Conservation (phyloP, 768 basidiomycete species). For the Lactarius evosmus region DNA sequence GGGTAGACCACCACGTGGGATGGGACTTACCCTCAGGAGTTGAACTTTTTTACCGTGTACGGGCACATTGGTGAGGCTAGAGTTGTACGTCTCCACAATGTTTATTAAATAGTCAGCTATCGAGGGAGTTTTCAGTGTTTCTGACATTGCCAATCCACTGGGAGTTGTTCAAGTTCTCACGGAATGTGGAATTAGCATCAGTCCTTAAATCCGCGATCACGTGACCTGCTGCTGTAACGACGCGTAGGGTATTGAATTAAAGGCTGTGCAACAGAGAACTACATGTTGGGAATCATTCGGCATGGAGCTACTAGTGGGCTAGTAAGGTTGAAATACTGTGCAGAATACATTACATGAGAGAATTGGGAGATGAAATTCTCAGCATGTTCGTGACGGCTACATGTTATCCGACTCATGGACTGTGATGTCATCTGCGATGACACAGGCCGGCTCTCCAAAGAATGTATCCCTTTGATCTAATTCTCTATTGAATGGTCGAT, state of each 20-base stretch:
- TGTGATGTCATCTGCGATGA: too few relatives aligned
- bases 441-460: neutral
- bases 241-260: too few relatives aligned
- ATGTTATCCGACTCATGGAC: too few relatives aligned
- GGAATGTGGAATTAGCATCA: neutral
- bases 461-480: neutral
- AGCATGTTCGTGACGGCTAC: too few relatives aligned
- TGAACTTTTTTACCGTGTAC: conserved; percentile 50
- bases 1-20: neutral
- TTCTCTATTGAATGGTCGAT: neutral
- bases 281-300: too few relatives aligned
- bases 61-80: conserved; percentile 40
- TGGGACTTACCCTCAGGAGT: conserved; percentile 47
- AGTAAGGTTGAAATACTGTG: too few relatives aligned
- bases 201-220: conserved; percentile 1
- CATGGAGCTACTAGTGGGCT: too few relatives aligned
- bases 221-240: too few relatives aligned
- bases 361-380: too few relatives aligned
- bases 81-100: conserved; percentile 52
- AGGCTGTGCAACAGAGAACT: too few relatives aligned
- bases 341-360: too few relatives aligned
- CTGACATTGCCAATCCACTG: conserved; percentile 36
- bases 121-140: conserved; percentile 48
- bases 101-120: conserved; percentile 50
- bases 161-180: neutral